Evolutionary conservation across 2,329 filamentous ascomycete genomes (phyloP).

Genomic region (Shiraia sp.): DNA sequence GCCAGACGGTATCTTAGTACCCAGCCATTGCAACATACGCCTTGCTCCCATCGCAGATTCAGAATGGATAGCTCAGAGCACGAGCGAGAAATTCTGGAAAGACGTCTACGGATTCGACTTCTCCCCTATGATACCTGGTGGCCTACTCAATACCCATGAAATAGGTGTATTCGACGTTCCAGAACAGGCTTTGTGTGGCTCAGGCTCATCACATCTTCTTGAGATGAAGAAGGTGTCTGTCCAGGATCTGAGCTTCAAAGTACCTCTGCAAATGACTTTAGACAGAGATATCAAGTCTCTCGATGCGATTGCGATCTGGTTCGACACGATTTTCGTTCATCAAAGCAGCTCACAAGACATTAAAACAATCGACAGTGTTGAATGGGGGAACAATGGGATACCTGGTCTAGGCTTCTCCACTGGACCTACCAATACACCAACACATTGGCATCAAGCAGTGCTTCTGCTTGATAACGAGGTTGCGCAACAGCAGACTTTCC

Average conservation of each 20-base stretch:
- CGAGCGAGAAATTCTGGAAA: constrained; percentile 74
- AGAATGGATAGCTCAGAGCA: constrained; percentile 76
- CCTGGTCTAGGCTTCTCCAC: constrained; percentile 83
- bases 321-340: constrained; percentile 87
- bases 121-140: constrained; percentile 82
- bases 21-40: constrained; percentile 81
- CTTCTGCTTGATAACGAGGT: constrained; percentile 68
- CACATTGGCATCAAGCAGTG: constrained; percentile 89
- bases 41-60: constrained; percentile 78
- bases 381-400: constrained; percentile 61
- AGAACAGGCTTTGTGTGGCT: constrained; percentile 47
- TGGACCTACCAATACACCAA: constrained; percentile 73
- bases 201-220: constrained; percentile 71
- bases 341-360: constrained; percentile 42
- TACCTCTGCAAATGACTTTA: constrained; percentile 66
- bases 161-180: constrained; percentile 40
- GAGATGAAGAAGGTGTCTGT: constrained; percentile 74
- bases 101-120: constrained; percentile 96
- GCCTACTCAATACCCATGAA: constrained; percentile 69
- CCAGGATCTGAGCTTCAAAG: constrained; percentile 75
- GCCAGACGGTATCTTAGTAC: constrained; percentile 79
- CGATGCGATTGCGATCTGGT: constrained; percentile 92
- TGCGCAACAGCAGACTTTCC: constrained; percentile 40
- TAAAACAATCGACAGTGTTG: constrained; percentile 57
- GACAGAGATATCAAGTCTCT: constrained; percentile 66